phyloP scores from a whole-genome alignment of 73 alveolate genomes.

The Blepharisma stoltei region DNA sequence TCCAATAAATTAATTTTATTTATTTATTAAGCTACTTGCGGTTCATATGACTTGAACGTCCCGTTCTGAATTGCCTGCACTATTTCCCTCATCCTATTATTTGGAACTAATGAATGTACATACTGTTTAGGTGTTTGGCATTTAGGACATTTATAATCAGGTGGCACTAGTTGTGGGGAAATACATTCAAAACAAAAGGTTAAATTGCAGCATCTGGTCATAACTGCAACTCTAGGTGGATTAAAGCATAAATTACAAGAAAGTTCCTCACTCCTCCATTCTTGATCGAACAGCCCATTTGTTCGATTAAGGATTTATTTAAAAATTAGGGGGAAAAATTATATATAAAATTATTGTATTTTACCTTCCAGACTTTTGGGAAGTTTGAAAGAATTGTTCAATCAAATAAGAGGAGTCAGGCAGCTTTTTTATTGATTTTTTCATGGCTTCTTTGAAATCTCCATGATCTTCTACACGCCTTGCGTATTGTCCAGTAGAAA shows the following conservation, averaged over 20 bases:
- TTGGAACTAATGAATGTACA: slow-evolving; percentile 12
- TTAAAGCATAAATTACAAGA: neutral
- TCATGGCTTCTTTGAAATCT: slow-evolving; percentile 1
- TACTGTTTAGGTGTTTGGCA: neutral
- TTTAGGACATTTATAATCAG: slow-evolving; percentile 6
- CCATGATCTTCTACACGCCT: slow-evolving; percentile 22
- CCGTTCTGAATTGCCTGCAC: slow-evolving; percentile 2
- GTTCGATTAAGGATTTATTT: no score
- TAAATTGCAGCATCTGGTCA: slow-evolving; percentile 20
- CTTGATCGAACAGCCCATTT: no score
- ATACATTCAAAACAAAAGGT: slow-evolving; percentile 9
- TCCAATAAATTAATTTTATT: no score
- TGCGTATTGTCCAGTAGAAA: neutral
- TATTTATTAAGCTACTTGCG: neutral
- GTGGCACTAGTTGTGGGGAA: neutral
- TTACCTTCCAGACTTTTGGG: no score
- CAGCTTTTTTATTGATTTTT: neutral
- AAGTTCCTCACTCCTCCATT: no score
- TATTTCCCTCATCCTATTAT: slow-evolving; percentile 9
- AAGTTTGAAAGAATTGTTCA: no score
- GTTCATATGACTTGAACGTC: neutral
- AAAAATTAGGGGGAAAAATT: no score
- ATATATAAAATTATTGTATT: no score
- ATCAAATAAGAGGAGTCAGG: no score
- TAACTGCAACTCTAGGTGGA: slow-evolving; percentile 19